A percentile compares a stretch with the other conserved stretches of the same genome.
These are phyloP conservation scores for Brassica napus DNA, from an alignment of 345 rosid species.

Conservation along the genomic window DNA sequence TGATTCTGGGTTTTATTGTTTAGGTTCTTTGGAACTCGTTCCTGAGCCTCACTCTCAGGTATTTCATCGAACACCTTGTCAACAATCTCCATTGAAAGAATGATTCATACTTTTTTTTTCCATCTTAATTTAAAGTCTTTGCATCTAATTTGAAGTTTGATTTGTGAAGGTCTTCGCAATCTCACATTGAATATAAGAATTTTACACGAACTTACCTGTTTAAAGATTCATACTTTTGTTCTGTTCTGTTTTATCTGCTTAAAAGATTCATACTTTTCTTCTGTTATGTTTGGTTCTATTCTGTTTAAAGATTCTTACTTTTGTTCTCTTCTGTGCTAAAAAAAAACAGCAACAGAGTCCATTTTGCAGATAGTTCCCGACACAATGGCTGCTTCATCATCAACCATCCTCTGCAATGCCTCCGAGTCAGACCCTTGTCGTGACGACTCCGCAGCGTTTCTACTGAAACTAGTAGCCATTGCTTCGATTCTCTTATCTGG, in stretches of 20 bases:
- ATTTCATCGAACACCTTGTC: constrained; percentile 17
- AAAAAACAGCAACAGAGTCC: constrained; percentile 39
- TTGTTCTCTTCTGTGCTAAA: neutral
- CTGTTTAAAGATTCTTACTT: neutral
- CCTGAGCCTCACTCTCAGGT: constrained; percentile 43
- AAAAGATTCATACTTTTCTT: no score
- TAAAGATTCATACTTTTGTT: neutral
- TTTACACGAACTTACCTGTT: neutral
- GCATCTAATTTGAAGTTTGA: neutral
- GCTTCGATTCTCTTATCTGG: constrained; percentile 76
- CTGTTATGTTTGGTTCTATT: neutral
- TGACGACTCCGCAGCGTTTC: constrained; percentile 58
- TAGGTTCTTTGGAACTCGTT: constrained; percentile 48
- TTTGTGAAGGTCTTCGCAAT: neutral
- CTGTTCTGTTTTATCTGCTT: neutral
- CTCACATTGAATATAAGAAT: neutral
- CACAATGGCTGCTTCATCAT: constrained; percentile 36
- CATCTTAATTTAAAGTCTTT: neutral
- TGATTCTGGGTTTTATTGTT: constrained; percentile 5
- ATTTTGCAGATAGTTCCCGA: constrained; percentile 34
- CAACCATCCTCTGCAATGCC: constrained; percentile 41
- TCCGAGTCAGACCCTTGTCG: constrained; percentile 56
- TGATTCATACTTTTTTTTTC: neutral
- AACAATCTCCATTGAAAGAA: neutral
- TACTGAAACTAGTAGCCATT: constrained; percentile 71